These are phyloP conservation scores for Marchantia polymorpha DNA, from an alignment of 225 moss, liverwort and hornwort genomes.

Conservation along the genomic window DNA sequence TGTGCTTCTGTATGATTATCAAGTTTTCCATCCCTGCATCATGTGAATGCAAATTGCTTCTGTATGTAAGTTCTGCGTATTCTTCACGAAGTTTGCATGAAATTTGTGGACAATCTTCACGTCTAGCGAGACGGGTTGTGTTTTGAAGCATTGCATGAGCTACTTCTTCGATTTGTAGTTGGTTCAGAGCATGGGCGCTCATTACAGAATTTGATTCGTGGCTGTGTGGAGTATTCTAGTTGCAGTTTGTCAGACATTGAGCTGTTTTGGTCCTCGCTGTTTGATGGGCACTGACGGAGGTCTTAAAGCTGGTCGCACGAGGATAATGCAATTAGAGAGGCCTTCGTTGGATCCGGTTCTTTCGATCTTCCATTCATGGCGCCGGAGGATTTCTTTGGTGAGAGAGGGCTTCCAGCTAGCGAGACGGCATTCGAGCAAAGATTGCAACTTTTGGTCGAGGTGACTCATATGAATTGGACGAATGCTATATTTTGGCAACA, in stretches of 20 bases:
- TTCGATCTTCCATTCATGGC: conserved; percentile 6
- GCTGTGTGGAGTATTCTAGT: too few relatives aligned
- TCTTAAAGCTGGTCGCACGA: conserved; percentile 10
- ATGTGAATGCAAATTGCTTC: too few relatives aligned
- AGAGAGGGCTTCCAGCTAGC: neutral
- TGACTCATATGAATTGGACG: conserved; percentile 33
- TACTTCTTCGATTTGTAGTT: too few relatives aligned
- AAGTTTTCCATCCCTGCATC: too few relatives aligned
- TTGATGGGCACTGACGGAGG: conserved; percentile 22
- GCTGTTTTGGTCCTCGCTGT: neutral
- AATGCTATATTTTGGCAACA: conserved; percentile 41
- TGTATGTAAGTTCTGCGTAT: too few relatives aligned
- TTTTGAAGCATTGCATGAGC: too few relatives aligned
- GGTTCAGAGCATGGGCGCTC: too few relatives aligned
- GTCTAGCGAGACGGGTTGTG: too few relatives aligned
- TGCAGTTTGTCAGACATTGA: neutral
- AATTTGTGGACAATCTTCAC: too few relatives aligned
- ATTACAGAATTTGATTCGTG: too few relatives aligned
- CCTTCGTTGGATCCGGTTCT: conserved; percentile 28
- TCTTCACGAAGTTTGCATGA: too few relatives aligned
- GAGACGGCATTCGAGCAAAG: conserved; percentile 31
- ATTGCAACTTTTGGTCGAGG: conserved; percentile 37
- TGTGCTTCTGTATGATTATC: too few relatives aligned
- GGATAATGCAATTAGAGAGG: conserved; percentile 40
- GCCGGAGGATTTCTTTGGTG: conserved; percentile 16